These are phyloP conservation scores for Prillingera fragicola DNA, from an alignment of 1,284 basidiomycete genomes.

Conservation along the genomic window DNA sequence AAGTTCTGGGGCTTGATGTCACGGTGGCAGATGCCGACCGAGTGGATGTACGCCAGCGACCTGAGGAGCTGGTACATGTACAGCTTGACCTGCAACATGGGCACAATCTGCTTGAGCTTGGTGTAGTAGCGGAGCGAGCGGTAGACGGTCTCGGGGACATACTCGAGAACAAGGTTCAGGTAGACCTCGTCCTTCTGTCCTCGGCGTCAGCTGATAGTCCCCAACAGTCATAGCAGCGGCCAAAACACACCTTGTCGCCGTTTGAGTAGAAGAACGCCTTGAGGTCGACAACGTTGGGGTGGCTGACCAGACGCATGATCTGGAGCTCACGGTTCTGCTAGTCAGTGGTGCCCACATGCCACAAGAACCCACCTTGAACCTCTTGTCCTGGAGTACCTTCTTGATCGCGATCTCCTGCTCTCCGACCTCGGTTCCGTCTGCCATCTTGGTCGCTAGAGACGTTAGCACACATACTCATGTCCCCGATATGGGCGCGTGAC, in stretches of 20 bases:
- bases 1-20: slow-evolving; percentile 99
- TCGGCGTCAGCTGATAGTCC: too few species aligned
- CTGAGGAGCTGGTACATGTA: slow-evolving; percentile 72
- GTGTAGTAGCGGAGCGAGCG: slow-evolving; percentile 97
- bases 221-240: neutral
- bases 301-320: slow-evolving; percentile 96
- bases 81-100: slow-evolving; percentile 93
- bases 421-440: slow-evolving; percentile 54
- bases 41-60: slow-evolving; percentile 21
- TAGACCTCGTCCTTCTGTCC: slow-evolving; percentile 97
- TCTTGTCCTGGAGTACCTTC: slow-evolving; percentile 99
- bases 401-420: slow-evolving; percentile 95
- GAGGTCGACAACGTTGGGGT: slow-evolving; percentile 97
- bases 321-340: slow-evolving; percentile 94
- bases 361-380: slow-evolving; percentile 82
- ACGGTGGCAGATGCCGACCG: slow-evolving; percentile 74
- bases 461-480: slow-evolving; percentile 4
- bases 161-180: slow-evolving; percentile 98
- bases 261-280: slow-evolving; percentile 99
- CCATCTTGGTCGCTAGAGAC: slow-evolving; percentile 30
- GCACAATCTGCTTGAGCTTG: slow-evolving; percentile 99
- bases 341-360: neutral
- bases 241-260: slow-evolving; percentile 80
- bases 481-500: too few species aligned
- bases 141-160: slow-evolving; percentile 98